Evolutionary conservation across 164 flowering plant species (phyloP).

Genomic region (Aristolochia contorta): DNA sequence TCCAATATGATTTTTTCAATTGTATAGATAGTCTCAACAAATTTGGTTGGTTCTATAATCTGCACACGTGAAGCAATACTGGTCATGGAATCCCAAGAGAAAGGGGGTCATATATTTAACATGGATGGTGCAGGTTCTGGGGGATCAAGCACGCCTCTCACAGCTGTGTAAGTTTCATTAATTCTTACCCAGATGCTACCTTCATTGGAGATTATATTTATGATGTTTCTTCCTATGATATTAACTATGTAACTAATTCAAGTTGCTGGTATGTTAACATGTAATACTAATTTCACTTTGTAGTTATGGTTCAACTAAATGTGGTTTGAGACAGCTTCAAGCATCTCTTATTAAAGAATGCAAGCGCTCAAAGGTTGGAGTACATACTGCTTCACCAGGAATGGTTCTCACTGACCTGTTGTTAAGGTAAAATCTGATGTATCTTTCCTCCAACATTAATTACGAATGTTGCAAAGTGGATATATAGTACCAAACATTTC

Average conservation of each 20-base stretch:
- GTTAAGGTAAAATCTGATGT: constrained; percentile 40
- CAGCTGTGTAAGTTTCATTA: constrained; percentile 74
- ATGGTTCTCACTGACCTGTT: constrained; percentile 97
- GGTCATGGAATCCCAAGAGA: constrained; percentile 50
- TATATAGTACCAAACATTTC: no score
- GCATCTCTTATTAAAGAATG: constrained; percentile 78
- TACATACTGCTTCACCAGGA: constrained; percentile 97
- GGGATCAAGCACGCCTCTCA: constrained; percentile 95
- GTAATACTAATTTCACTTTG: not conserved
- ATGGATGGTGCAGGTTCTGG: constrained; percentile 99
- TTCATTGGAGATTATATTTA: not conserved
- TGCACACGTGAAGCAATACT: constrained; percentile 92
- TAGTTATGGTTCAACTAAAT: constrained; percentile 94
- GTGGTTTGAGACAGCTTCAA: constrained; percentile 93
- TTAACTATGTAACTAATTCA: no score
- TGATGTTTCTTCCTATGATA: not conserved
- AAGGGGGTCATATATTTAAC: constrained; percentile 88
- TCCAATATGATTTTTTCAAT: not conserved
- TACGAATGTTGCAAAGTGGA: no score
- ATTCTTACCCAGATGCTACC: not conserved
- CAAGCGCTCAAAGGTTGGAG: constrained; percentile 70
- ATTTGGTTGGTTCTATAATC: constrained; percentile 81
- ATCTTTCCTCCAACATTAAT: no score
- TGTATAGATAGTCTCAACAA: constrained; percentile 83
- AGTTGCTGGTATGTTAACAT: not conserved